Evolutionary conservation across 768 basidiomycete species (phyloP).

Genomic region (Termitomyces sp.): DNA sequence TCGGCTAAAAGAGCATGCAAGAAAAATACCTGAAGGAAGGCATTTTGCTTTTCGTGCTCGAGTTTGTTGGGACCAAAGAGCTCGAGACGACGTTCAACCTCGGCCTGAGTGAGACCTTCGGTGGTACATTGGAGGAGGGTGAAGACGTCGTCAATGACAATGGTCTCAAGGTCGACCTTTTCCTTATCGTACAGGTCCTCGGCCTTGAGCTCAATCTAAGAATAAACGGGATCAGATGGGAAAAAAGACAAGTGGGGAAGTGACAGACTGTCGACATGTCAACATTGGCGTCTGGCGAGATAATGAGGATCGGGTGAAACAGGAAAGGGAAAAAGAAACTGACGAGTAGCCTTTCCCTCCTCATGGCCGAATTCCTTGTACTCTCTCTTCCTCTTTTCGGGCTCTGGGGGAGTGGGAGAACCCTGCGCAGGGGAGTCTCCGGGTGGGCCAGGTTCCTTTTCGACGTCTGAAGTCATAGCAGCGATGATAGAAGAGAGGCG

Average conservation of each 20-base stretch:
- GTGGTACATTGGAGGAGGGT: conserved; percentile 90
- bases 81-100: conserved; percentile 79
- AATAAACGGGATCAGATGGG: neutral
- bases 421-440: conserved; percentile 34
- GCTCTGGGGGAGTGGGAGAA: conserved; percentile 19
- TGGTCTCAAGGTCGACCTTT: conserved; percentile 97
- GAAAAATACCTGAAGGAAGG: conserved; percentile 72
- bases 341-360: conserved; percentile 60
- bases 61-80: conserved; percentile 97
- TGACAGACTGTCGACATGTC: conserved; percentile 59
- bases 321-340: conserved; percentile 24
- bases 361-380: conserved; percentile 86
- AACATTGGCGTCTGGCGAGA: conserved; percentile 68
- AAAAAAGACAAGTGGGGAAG: neutral
- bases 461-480: conserved; percentile 35
- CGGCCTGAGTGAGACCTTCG: conserved; percentile 67
- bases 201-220: conserved; percentile 78
- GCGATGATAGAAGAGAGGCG: conserved; percentile 15
- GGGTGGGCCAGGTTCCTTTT: conserved; percentile 64
- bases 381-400: conserved; percentile 66
- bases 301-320: conserved; percentile 9
- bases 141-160: conserved; percentile 96
- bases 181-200: conserved; percentile 97
- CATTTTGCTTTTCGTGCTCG: conserved; percentile 84
- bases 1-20: neutral